Base-by-base conservation (phyloP, 2,329 filamentous ascomycete genomes). In the Pyrenophora teres region DNA sequence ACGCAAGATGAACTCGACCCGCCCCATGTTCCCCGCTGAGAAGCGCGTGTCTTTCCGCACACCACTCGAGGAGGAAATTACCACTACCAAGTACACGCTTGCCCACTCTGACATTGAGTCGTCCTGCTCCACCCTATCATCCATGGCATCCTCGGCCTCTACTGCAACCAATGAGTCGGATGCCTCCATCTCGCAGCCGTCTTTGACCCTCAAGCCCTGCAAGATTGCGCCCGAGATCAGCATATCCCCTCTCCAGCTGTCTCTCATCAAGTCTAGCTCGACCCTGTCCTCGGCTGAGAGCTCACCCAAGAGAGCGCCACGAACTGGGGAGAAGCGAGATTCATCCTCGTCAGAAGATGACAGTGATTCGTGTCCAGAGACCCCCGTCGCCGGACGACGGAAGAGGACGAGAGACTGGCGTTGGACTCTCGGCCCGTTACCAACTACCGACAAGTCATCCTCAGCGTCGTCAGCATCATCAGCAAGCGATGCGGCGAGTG, bases 61-160 rank as follows among this genome's bases (percentile, higher is more conserved):
- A 10, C 79, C 81, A 15, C 67, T 86, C 21, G 82, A 83, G 39
- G 83, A 86, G 64, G 82, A 84, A 50, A 84, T 87, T 60, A 77
- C 76, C 56, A 86, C 78, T 2, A 76, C 78, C 35, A 78, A 74
- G 50, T 86, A 83, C 68, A 81, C 78, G 4, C 70, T 80, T 45
- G 78, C 79, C 32, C 82, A 85, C 57, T 81, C 80, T 0, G 83
- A 86, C 64, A 70, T 86, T 9, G 70, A 77, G 6, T 74, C 77
- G 40, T 73, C 78, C 4, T 64, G 64, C 23, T 73, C 68, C 7
- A 67, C 72, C 8, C 54, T 70, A 16, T 63, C 64, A 4, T 65
- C 69, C 2, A 54, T 66, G 45, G 54, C 61, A 10, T 58, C 66
- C 0, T 35, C 44, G 10, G 48, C 55, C 9, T 54, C 59, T 3